Percentiles rank a stretch among this genome's conserved stretches.
These are phyloP conservation scores for Xylariaceae sp. DNA, from an alignment of 2,329 filamentous ascomycete species.

Conservation along the genomic window DNA sequence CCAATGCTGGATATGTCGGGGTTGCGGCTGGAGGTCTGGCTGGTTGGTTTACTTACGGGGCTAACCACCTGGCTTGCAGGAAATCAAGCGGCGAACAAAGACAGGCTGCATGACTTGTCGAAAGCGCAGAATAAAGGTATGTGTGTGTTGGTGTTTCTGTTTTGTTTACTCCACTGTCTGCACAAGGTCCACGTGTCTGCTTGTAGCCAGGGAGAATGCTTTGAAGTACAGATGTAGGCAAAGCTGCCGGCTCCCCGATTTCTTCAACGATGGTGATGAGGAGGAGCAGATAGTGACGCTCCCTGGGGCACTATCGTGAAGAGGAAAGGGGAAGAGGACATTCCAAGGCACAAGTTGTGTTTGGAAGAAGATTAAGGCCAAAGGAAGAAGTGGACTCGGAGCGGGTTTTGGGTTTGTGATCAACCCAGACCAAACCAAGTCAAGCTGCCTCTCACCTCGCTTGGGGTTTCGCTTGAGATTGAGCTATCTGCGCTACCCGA, in stretches of 20 bases:
- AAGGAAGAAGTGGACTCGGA: neutral
- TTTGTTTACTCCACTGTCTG: slow-evolving; percentile 2
- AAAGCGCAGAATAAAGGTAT: slow-evolving; percentile 55
- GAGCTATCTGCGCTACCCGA: slow-evolving; percentile 28
- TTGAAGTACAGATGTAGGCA: neutral
- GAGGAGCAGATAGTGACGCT: neutral
- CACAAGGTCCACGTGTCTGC: neutral
- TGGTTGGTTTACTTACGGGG: slow-evolving; percentile 3
- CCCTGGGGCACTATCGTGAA: neutral
- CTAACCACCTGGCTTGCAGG: slow-evolving; percentile 31
- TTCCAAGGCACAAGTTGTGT: neutral
- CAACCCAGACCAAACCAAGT: too few relatives aligned
- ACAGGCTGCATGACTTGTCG: slow-evolving; percentile 57
- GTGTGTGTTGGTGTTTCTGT: slow-evolving; percentile 24
- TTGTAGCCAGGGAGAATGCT: neutral
- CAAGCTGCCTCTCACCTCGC: slow-evolving; percentile 17
- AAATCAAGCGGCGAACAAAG: slow-evolving; percentile 56
- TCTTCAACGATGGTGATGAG: too few relatives aligned
- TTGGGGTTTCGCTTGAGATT: slow-evolving; percentile 28
- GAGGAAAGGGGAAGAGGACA: neutral
- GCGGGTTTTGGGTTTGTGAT: neutral
- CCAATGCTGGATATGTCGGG: slow-evolving; percentile 1
- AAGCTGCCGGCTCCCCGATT: too few relatives aligned
- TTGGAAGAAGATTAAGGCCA: slow-evolving; percentile 1
- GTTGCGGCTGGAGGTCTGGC: slow-evolving; percentile 20